Percentiles rank a stretch among this genome's conserved stretches.
These are phyloP conservation scores for Colletotrichum paranaense DNA, from an alignment of 2,329 filamentous ascomycete genomes.

Conservation along the genomic window DNA sequence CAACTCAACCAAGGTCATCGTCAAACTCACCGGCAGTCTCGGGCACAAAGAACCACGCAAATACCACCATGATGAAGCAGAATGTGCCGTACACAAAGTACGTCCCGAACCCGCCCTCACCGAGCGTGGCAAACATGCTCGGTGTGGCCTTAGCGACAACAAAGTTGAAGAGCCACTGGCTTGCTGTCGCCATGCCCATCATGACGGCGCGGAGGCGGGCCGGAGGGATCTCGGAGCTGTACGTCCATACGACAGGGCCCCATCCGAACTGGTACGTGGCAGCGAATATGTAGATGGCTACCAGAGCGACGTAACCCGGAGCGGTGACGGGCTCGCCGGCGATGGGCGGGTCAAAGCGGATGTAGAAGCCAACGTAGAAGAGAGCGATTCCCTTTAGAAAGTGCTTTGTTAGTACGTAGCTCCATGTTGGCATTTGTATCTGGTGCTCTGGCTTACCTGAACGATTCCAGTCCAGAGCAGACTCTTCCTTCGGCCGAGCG, in stretches of 20 bases:
- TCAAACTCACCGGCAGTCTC: conserved; percentile 66
- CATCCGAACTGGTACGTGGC: conserved; percentile 51
- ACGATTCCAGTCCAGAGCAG: conserved; percentile 41
- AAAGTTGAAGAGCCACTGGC: conserved; percentile 75
- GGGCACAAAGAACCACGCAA: conserved; percentile 53
- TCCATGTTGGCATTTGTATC: not conserved
- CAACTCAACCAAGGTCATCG: not conserved
- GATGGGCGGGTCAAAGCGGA: conserved; percentile 66
- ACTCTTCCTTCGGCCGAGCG: conserved; percentile 37
- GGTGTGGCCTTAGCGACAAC: conserved; percentile 54
- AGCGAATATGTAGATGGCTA: conserved; percentile 74
- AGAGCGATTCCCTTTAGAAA: conserved; percentile 34
- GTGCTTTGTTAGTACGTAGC: not conserved
- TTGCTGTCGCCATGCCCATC: conserved; percentile 70
- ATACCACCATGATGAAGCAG: conserved; percentile 67
- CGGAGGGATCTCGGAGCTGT: conserved; percentile 60
- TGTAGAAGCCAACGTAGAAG: conserved; percentile 65
- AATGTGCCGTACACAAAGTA: conserved; percentile 70
- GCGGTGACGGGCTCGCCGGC: conserved; percentile 46
- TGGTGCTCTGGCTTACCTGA: not conserved
- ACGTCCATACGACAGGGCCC: conserved; percentile 56
- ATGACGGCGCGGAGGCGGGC: conserved; percentile 62
- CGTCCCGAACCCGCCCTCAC: conserved; percentile 49
- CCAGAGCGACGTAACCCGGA: conserved; percentile 71
- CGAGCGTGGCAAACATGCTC: conserved; percentile 61